Evolutionary conservation across 805 yeast genomes (phyloP).

Genomic region (Candida germanica): DNA sequence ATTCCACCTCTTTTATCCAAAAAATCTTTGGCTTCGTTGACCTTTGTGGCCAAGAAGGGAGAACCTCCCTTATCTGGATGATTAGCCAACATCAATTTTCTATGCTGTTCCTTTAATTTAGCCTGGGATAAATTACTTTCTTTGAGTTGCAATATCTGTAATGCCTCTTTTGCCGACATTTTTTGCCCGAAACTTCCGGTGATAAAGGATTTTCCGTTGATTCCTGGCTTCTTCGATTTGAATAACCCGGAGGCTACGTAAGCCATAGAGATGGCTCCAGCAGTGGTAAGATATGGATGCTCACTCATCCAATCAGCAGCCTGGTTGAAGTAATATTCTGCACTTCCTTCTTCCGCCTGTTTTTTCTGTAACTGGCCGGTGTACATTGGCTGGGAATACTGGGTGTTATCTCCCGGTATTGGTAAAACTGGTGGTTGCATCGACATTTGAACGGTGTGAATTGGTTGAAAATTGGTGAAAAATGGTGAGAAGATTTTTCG

Average conservation of each 20-base stretch:
- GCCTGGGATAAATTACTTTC: slow-evolving; percentile 62
- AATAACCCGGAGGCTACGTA: slow-evolving; percentile 67
- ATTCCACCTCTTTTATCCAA: slow-evolving; percentile 65
- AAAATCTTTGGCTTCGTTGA: slow-evolving; percentile 87
- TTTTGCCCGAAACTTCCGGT: slow-evolving; percentile 93
- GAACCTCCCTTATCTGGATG: slow-evolving; percentile 97
- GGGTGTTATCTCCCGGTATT: slow-evolving; percentile 48
- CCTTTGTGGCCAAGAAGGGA: slow-evolving; percentile 82
- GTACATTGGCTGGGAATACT: slow-evolving; percentile 20
- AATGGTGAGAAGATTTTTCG: slow-evolving; percentile 10
- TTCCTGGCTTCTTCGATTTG: slow-evolving; percentile 66
- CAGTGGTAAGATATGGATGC: slow-evolving; percentile 73
- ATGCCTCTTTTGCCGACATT: slow-evolving; percentile 86
- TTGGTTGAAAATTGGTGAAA: no score
- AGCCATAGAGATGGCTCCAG: slow-evolving; percentile 64
- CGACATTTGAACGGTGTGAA: slow-evolving; percentile 17
- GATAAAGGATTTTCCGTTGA: slow-evolving; percentile 61
- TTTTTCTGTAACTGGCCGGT: slow-evolving; percentile 42
- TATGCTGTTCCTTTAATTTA: slow-evolving; percentile 73
- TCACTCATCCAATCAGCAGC: slow-evolving; percentile 58
- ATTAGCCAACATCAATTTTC: slow-evolving; percentile 80
- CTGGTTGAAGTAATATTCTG: slow-evolving; percentile 65
- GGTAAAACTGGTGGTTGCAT: slow-evolving; percentile 57
- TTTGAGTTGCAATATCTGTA: slow-evolving; percentile 73
- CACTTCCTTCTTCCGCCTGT: slow-evolving; percentile 42